phyloP scores from a whole-genome alignment of 2,329 filamentous ascomycete genomes.

The Colletotrichum shisoi region DNA sequence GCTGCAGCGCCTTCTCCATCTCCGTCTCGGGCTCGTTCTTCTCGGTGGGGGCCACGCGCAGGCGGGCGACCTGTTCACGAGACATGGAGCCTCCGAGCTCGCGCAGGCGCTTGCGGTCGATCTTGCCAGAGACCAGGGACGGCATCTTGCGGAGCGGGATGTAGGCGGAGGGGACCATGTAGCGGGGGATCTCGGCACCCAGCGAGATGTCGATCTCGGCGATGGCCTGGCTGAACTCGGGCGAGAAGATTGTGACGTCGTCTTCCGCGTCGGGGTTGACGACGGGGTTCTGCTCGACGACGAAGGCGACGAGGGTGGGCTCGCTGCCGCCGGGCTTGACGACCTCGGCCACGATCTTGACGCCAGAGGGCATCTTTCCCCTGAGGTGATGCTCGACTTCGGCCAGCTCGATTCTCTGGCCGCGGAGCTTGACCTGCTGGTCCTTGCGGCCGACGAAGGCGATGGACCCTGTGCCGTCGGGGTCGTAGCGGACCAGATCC shows the following conservation, averaged over 20 bases:
- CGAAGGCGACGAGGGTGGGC: conserved; percentile 57
- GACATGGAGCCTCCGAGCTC: conserved; percentile 55
- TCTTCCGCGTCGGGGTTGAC: conserved; percentile 35
- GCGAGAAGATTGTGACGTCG: conserved; percentile 46
- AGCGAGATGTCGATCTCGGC: conserved; percentile 47
- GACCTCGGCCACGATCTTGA: conserved; percentile 58
- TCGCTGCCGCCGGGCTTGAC: conserved; percentile 56
- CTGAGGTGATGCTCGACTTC: conserved; percentile 62
- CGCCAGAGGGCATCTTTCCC: conserved; percentile 53
- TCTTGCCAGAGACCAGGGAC: conserved; percentile 59
- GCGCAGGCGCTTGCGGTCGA: conserved; percentile 58
- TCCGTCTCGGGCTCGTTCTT: conserved; percentile 51
- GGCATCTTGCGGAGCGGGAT: conserved; percentile 58
- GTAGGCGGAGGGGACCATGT: conserved; percentile 60
- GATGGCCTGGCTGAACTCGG: conserved; percentile 47
- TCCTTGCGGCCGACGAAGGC: conserved; percentile 70
- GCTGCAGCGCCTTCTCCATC: conserved; percentile 50
- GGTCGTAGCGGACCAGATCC: conserved; percentile 64
- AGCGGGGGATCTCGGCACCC: conserved; percentile 51
- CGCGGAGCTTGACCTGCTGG: conserved; percentile 72
- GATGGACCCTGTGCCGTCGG: conserved; percentile 62
- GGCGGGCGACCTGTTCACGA: conserved; percentile 51
- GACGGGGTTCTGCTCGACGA: conserved; percentile 49
- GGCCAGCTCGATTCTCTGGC: conserved; percentile 69
- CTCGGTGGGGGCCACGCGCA: conserved; percentile 45